Percentiles rank a stretch among this genome's conserved stretches.
Evolutionary conservation across 306 rosid species (phyloP).

Genomic region (Luffa acutangula): DNA sequence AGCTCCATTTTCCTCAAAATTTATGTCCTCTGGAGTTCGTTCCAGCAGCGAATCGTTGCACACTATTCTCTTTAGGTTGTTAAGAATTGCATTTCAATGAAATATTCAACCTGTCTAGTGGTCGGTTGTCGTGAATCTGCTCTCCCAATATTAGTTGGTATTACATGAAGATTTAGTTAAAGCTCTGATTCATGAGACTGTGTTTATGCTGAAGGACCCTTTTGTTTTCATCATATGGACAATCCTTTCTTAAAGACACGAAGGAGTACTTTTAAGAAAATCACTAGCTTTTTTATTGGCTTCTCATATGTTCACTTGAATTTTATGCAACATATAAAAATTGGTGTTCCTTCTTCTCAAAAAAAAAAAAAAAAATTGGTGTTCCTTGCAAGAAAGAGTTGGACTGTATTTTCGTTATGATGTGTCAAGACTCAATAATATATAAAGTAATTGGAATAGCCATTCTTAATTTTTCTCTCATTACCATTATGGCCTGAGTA

Average conservation of each 20-base stretch:
- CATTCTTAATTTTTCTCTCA: not conserved
- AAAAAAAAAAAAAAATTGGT: not conserved
- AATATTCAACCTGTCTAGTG: not conserved
- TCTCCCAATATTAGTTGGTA: not conserved
- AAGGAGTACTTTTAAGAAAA: not conserved
- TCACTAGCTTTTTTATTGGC: not conserved
- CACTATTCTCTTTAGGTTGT: not conserved
- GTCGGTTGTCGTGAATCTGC: not conserved
- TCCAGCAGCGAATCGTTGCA: not conserved
- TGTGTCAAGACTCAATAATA: not conserved
- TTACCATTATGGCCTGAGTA: not conserved
- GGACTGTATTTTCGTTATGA: not conserved
- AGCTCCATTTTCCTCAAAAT: not conserved
- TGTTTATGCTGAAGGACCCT: not conserved
- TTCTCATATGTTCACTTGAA: not conserved
- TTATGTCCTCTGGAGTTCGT: not conserved
- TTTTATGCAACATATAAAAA: not conserved
- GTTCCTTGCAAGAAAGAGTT: not conserved
- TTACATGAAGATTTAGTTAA: not conserved
- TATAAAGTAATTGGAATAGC: not conserved
- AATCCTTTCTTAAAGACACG: not conserved
- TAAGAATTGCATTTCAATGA: not conserved
- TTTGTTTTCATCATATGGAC: not conserved
- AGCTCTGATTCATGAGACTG: not conserved
- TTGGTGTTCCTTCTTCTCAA: not conserved